Conservation (phyloP, 2,329 filamentous ascomycete species). For the Hypoxylon rubiginosum region DNA sequence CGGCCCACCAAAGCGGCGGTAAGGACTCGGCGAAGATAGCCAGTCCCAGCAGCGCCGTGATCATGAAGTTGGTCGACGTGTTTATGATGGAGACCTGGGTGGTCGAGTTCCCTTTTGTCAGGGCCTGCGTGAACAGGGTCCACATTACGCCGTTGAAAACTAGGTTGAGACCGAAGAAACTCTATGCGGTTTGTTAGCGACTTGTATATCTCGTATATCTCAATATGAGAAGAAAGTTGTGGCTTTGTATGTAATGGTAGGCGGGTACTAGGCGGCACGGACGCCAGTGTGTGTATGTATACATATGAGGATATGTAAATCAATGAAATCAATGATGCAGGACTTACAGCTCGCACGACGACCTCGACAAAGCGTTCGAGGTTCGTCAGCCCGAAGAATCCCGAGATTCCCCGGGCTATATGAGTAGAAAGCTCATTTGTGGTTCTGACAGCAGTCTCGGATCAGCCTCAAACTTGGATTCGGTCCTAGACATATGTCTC, state of each 20-base stretch:
- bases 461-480: conserved; percentile 18
- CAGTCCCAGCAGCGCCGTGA: conserved; percentile 79
- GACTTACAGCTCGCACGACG: conserved; percentile 64
- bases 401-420: conserved; percentile 62
- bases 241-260: background rate
- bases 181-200: conserved; percentile 56
- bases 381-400: conserved; percentile 58
- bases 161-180: conserved; percentile 82
- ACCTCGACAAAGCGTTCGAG: conserved; percentile 62
- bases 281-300: no score
- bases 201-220: background rate
- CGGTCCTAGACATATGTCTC: background rate
- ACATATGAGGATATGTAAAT: background rate
- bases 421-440: conserved; percentile 68
- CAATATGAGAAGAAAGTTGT: background rate
- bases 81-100: conserved; percentile 87
- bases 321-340: background rate
- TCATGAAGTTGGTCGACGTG: conserved; percentile 84
- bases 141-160: conserved; percentile 86
- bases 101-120: conserved; percentile 80
- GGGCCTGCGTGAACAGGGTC: conserved; percentile 83
- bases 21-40: conserved; percentile 79
- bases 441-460: conserved; percentile 56
- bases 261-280: background rate
- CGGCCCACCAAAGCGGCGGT: conserved; percentile 82